Evolutionary conservation across 2,329 filamentous ascomycete species (phyloP).

Genomic region (Cercospora zeina): DNA sequence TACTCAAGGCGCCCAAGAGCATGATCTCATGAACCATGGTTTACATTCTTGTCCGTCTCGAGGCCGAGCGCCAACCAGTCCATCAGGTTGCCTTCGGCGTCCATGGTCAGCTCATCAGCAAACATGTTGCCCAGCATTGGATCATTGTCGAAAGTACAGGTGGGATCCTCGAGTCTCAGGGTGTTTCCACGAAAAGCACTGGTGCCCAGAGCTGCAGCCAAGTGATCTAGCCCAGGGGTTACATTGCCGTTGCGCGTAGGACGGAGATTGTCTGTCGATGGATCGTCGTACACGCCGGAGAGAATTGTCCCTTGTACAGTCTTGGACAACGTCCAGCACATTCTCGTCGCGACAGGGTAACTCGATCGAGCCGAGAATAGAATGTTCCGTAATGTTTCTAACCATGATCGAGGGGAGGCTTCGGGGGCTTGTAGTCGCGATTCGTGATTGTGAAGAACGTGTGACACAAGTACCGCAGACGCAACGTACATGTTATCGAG

Average conservation of each 20-base stretch:
- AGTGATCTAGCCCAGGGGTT: neutral
- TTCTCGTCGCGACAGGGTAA: neutral
- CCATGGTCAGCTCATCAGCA: neutral
- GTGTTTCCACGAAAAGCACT: neutral
- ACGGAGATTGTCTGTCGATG: neutral
- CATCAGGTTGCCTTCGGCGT: neutral
- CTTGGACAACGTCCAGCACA: neutral
- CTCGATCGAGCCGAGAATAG: neutral
- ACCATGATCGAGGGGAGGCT: neutral
- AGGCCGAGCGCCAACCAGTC: neutral
- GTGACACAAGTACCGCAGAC: neutral
- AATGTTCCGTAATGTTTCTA: neutral
- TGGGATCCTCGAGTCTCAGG: neutral
- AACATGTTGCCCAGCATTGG: neutral
- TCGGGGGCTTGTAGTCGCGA: neutral
- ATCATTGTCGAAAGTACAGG: neutral
- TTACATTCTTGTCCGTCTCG: neutral
- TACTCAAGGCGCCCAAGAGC: neutral
- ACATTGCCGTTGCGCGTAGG: neutral
- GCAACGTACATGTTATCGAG: conserved; percentile 1
- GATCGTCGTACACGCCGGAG: neutral
- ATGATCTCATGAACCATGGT: neutral
- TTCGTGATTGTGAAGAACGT: neutral
- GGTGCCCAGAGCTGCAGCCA: neutral
- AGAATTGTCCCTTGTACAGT: neutral